These are phyloP conservation scores for Cladosporium sp. DNA, from an alignment of 2,329 filamentous ascomycete genomes.

Conservation along the genomic window DNA sequence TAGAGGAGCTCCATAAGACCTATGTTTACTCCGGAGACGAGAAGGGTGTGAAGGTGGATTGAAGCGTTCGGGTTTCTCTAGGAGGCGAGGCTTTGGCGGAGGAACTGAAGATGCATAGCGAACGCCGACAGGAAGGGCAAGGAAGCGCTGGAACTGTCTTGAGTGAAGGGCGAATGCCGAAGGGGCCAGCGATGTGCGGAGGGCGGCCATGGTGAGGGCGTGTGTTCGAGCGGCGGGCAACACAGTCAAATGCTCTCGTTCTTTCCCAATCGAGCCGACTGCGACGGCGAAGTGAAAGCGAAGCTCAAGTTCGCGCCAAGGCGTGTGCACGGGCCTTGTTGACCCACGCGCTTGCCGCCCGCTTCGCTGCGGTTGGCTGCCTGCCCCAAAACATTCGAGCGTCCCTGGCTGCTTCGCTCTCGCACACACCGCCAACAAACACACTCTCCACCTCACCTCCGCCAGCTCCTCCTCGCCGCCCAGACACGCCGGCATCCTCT, in stretches of 20 bases:
- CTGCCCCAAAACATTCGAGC: conserved; percentile 11
- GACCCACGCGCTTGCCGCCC: conserved; percentile 1
- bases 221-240: neutral
- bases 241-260: neutral
- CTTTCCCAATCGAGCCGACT: conserved; percentile 6
- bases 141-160: conserved; percentile 22
- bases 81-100: conserved; percentile 59
- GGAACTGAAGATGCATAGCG: conserved; percentile 30
- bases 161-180: conserved; percentile 26
- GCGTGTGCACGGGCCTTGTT: neutral
- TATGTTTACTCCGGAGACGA: conserved; percentile 56
- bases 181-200: conserved; percentile 13
- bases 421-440: conserved; percentile 13
- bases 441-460: conserved; percentile 10
- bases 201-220: conserved; percentile 15
- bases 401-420: conserved; percentile 4
- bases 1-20: conserved; percentile 71
- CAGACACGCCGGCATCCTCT: conserved; percentile 20
- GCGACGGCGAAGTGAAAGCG: neutral
- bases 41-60: conserved; percentile 86
- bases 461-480: conserved; percentile 9
- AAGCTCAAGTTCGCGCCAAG: neutral
- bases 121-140: conserved; percentile 14
- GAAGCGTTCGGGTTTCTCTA: conserved; percentile 86
- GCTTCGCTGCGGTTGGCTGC: conserved; percentile 9